Evolutionary conservation across 306 rosid genomes (phyloP).

Genomic region (Cercis canadensis): DNA sequence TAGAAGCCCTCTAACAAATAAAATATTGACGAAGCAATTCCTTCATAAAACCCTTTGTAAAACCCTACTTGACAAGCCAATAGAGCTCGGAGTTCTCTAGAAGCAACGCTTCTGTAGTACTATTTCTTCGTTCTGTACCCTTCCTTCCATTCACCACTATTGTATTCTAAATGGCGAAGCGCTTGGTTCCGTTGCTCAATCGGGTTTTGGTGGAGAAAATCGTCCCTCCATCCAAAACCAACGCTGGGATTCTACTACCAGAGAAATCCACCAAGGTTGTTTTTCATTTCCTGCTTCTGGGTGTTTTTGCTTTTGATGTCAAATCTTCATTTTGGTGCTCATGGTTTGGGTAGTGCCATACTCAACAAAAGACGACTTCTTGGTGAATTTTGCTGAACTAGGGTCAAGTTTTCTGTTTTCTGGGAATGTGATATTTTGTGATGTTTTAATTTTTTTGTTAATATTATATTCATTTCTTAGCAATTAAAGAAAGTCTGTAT

Average conservation of each 20-base stretch:
- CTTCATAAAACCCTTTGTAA: slow-evolving; percentile 38
- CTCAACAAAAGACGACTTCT: too few species aligned
- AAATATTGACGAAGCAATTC: too few species aligned
- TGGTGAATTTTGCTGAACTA: too few species aligned
- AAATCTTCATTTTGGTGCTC: slow-evolving; percentile 11
- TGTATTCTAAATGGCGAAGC: slow-evolving; percentile 62
- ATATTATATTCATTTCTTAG: too few species aligned
- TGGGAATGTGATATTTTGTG: too few species aligned
- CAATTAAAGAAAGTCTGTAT: too few species aligned
- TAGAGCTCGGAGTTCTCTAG: slow-evolving; percentile 1
- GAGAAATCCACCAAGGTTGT: slow-evolving; percentile 68
- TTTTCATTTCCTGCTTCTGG: slow-evolving; percentile 17
- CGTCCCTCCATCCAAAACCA: slow-evolving; percentile 71
- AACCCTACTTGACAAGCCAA: slow-evolving; percentile 36
- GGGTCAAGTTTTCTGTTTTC: too few species aligned
- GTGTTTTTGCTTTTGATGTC: slow-evolving; percentile 10
- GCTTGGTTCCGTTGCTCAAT: slow-evolving; percentile 73
- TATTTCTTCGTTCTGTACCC: not conserved
- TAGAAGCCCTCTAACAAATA: not conserved
- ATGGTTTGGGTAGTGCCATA: not conserved
- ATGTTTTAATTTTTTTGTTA: too few species aligned
- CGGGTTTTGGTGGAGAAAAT: slow-evolving; percentile 80
- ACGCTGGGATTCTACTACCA: slow-evolving; percentile 60
- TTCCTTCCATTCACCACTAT: not conserved
- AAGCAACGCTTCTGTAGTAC: not conserved